Percentiles rank a stretch among this genome's conserved stretches.
Evolutionary conservation across 306 rosid species (phyloP).

Genomic region (Cucurbita pepo): DNA sequence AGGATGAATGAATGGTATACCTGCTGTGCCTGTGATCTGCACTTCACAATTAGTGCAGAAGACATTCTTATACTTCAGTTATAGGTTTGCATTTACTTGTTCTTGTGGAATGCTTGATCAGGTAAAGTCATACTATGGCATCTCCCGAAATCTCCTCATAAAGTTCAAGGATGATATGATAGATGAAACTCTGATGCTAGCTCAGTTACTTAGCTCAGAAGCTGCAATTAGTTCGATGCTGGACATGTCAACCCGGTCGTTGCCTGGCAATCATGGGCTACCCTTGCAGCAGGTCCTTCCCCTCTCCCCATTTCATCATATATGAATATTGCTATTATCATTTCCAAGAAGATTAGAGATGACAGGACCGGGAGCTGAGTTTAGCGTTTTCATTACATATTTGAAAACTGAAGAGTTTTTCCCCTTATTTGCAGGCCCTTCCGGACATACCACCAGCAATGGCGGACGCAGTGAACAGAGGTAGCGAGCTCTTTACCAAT

Average conservation of each 20-base stretch:
- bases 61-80: background rate
- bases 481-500: constrained; percentile 70
- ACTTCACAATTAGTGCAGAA: background rate
- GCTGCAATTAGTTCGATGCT: constrained; percentile 82
- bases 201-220: constrained; percentile 78
- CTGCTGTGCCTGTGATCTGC: background rate
- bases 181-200: constrained; percentile 70
- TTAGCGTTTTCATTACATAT: background rate
- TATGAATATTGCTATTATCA: background rate
- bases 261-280: constrained; percentile 87
- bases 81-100: background rate
- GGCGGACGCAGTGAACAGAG: constrained; percentile 92
- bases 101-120: constrained; percentile 15
- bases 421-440: constrained; percentile 44
- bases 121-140: constrained; percentile 87
- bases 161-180: constrained; percentile 75
- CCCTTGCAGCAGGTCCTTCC: constrained; percentile 77
- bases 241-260: constrained; percentile 83
- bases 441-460: constrained; percentile 94
- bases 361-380: background rate
- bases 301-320: background rate
- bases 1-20: background rate
- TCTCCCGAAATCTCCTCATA: constrained; percentile 79
- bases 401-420: background rate
- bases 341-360: background rate